Conservation (phyloP, 805 yeast species). For the Candida bentonensis region DNA sequence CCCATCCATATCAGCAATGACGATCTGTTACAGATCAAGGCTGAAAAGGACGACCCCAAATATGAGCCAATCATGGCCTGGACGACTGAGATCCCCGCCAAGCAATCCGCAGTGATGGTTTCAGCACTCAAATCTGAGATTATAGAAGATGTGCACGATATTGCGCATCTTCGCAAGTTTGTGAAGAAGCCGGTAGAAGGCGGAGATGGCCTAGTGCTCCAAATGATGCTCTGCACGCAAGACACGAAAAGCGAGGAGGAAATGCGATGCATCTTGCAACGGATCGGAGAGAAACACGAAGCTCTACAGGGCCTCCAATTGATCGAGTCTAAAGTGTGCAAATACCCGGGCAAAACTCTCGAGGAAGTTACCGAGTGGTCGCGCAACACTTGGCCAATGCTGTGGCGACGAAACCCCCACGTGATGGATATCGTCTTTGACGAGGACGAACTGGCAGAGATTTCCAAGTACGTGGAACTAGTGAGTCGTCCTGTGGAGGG, state of each 20-base stretch:
- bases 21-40: neutral
- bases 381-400: slow-evolving; percentile 61
- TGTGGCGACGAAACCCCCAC: slow-evolving; percentile 85
- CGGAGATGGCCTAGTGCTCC: slow-evolving; percentile 14
- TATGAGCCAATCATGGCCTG: slow-evolving; percentile 1
- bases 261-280: slow-evolving; percentile 1
- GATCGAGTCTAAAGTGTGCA: slow-evolving; percentile 33
- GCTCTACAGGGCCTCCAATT: slow-evolving; percentile 1
- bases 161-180: slow-evolving; percentile 19
- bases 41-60: slow-evolving; percentile 3
- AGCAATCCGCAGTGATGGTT: neutral
- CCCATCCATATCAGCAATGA: neutral
- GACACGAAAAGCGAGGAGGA: slow-evolving; percentile 6
- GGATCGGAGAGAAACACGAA: neutral
- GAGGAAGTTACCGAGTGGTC: slow-evolving; percentile 61
- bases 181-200: slow-evolving; percentile 42
- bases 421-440: slow-evolving; percentile 31
- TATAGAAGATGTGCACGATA: neutral
- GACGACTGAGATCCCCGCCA: neutral
- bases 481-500: slow-evolving; percentile 15
- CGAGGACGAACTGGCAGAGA: slow-evolving; percentile 32
- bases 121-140: neutral
- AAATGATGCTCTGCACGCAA: slow-evolving; percentile 35
- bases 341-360: slow-evolving; percentile 52
- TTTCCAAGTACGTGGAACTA: slow-evolving; percentile 21